Percentiles rank a stretch among this genome's conserved stretches.
phyloP scores from a whole-genome alignment of 805 yeast species.

The Schwanniomyces yamadae region DNA sequence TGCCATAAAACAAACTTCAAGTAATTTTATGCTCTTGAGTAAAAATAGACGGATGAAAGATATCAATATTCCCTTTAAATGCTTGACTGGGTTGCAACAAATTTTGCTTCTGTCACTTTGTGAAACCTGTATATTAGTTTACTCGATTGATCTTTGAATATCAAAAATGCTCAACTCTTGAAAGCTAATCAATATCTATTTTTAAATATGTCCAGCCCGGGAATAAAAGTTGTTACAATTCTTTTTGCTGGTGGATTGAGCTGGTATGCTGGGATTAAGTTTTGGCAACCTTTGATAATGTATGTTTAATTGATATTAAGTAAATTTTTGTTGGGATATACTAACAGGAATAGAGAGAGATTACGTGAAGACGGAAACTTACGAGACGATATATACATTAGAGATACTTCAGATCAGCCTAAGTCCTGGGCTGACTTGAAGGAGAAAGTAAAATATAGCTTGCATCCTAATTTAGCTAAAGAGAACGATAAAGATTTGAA shows the following conservation, averaged over 20 bases:
- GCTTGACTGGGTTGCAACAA: too few species aligned
- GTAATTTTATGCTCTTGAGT: too few species aligned
- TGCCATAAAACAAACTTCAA: too few species aligned
- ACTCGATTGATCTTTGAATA: too few species aligned
- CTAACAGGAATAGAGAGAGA: constrained; percentile 46
- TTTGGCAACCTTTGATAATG: constrained; percentile 75
- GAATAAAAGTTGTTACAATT: constrained; percentile 17
- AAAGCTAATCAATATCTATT: too few species aligned
- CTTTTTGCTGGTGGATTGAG: constrained; percentile 24
- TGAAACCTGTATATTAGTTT: too few species aligned
- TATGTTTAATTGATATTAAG: constrained; percentile 31
- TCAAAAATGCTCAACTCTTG: too few species aligned
- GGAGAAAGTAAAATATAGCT: constrained; percentile 25
- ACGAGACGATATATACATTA: constrained; percentile 58
- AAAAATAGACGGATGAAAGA: too few species aligned
- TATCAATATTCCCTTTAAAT: too few species aligned
- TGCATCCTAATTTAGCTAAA: constrained; percentile 28
- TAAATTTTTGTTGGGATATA: background rate
- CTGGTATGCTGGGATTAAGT: constrained; percentile 55
- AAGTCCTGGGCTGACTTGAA: constrained; percentile 39
- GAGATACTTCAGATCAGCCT: constrained; percentile 40
- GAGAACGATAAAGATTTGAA: constrained; percentile 1
- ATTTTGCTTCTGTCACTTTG: too few species aligned
- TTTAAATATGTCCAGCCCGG: constrained; percentile 11
- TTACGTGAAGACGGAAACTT: constrained; percentile 64